These are phyloP conservation scores for Trichoderma aggressivum DNA, from an alignment of 2,329 filamentous ascomycete genomes.

Conservation along the genomic window DNA sequence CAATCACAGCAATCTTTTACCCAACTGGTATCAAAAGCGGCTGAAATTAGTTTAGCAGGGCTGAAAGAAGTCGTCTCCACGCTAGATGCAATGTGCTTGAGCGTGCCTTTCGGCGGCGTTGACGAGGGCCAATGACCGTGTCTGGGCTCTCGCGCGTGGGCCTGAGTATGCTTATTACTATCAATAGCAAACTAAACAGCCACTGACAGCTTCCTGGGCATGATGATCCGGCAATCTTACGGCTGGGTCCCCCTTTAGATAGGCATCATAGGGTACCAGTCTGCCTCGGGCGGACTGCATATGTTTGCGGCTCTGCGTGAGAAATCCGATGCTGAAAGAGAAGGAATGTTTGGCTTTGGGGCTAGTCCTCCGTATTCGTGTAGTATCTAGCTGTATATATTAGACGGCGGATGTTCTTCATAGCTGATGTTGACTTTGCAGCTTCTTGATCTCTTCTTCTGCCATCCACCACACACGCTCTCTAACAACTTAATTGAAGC, in stretches of 20 bases:
- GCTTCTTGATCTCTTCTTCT: neutral
- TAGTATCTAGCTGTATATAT: neutral
- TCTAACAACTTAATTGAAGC: neutral
- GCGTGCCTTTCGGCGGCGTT: neutral
- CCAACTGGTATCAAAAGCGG: conserved; percentile 1
- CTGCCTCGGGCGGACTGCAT: neutral
- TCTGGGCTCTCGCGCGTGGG: neutral
- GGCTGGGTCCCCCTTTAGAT: neutral
- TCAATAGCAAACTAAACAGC: neutral
- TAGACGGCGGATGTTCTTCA: neutral
- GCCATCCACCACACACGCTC: neutral
- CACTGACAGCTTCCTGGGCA: neutral
- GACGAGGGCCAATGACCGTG: neutral
- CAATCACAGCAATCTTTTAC: neutral
- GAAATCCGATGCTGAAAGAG: neutral
- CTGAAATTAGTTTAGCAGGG: conserved; percentile 17
- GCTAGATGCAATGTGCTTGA: conserved; percentile 1
- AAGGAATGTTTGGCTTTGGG: neutral
- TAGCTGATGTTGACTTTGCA: neutral
- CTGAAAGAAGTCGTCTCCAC: conserved; percentile 8
- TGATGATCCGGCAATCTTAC: neutral
- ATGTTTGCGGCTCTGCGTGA: neutral
- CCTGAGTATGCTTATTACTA: neutral
- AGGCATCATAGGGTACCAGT: neutral
- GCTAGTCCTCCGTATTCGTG: neutral